Evolutionary conservation across 305 asterid genomes (phyloP).

Genomic region (Stenogyne calaminthoides): DNA sequence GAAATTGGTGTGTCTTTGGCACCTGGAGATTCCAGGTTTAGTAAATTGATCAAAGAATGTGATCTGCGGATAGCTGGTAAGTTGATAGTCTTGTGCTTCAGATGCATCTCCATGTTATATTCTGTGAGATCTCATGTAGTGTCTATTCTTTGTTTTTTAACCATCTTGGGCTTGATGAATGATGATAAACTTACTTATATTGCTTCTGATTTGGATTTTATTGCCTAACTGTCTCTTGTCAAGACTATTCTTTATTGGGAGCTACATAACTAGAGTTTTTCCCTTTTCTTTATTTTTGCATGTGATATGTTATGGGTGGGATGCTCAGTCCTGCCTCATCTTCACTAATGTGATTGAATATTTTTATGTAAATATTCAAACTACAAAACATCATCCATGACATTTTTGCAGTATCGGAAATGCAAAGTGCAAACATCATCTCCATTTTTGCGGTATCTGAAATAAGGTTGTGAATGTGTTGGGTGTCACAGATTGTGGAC

Average conservation of each 20-base stretch:
- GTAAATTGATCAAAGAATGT: conserved; percentile 74
- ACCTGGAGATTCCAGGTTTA: conserved; percentile 75
- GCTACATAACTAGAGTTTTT: no score
- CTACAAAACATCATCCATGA: no score
- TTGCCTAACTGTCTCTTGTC: no score
- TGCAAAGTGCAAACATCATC: background rate
- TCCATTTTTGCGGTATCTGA: background rate
- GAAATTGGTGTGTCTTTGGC: conserved; percentile 78
- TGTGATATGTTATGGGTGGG: no score
- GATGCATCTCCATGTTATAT: background rate
- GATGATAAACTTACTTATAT: background rate
- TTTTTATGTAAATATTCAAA: no score
- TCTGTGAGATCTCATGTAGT: background rate
- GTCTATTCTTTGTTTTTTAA: background rate
- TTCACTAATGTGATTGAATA: no score
- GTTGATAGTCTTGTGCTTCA: background rate
- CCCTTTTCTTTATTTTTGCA: no score
- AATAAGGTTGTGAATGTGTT: background rate
- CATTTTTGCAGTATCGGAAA: no score
- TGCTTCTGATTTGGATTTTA: conserved; percentile 14
- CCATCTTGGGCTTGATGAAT: conserved; percentile 9
- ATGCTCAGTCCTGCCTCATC: no score
- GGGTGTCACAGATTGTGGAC: background rate
- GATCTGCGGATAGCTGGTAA: conserved; percentile 74
- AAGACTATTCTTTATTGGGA: background rate